phyloP scores from a whole-genome alignment of 75 land plant species.

The Pinus taeda region DNA sequence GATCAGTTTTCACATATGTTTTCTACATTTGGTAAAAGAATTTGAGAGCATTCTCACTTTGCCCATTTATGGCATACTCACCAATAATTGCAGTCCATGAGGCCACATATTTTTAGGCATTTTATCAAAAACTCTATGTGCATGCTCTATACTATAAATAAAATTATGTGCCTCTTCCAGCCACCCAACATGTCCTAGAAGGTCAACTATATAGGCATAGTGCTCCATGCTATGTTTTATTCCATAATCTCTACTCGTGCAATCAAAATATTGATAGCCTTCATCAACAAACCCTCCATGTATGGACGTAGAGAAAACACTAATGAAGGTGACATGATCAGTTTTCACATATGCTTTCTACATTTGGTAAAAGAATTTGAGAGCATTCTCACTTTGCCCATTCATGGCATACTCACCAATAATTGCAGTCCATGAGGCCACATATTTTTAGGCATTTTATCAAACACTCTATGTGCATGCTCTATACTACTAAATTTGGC shows the following conservation, averaged over 20 bases:
- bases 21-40: conserved; percentile 22
- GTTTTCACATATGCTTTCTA: conserved; percentile 13
- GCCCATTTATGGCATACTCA: no score
- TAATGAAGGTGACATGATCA: conserved; percentile 23
- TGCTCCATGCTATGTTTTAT: conserved; percentile 30
- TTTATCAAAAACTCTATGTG: conserved; percentile 16
- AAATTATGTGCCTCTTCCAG: conserved; percentile 21
- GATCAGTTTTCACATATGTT: conserved; percentile 15
- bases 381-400: not conserved
- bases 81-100: no score
- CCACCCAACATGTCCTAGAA: conserved; percentile 23
- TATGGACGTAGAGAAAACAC: conserved; percentile 34
- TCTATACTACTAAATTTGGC: no score
- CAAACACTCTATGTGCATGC: conserved; percentile 12
- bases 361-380: conserved; percentile 29
- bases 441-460: not conserved
- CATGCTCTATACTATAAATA: conserved; percentile 1
- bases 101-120: no score
- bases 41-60: conserved; percentile 12
- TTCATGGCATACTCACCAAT: no score
- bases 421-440: no score
- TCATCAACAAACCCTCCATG: conserved; percentile 33
- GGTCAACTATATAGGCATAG: conserved; percentile 36
- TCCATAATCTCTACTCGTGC: conserved; percentile 17
- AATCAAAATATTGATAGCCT: conserved; percentile 21